Conservation (phyloP, 192 early-diverging fungal genomes). For the Spinellus fusiger region DNA sequence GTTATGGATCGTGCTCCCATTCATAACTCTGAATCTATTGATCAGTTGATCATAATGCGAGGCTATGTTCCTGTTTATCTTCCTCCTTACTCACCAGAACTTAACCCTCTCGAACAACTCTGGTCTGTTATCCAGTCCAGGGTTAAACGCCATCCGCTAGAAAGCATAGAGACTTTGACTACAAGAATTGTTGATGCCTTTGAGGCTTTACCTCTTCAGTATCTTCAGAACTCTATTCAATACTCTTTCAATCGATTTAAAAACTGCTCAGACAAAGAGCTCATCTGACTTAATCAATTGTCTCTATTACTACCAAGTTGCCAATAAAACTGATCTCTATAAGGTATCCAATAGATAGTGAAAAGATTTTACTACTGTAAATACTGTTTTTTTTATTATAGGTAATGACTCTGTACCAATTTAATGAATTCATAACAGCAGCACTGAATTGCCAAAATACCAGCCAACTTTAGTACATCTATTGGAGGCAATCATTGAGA, state of each 20-base stretch:
- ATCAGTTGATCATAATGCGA: background rate
- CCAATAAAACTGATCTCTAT: no score
- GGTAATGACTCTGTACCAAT: no score
- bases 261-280: background rate
- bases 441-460: no score
- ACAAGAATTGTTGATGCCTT: background rate
- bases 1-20: slow-evolving; percentile 6
- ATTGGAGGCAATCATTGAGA: no score
- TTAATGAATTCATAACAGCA: no score
- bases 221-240: slow-evolving; percentile 3
- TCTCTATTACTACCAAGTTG: no score
- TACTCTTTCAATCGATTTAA: background rate
- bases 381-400: no score
- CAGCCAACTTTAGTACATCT: no score
- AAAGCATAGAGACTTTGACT: background rate
- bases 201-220: background rate
- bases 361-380: no score
- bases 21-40: background rate
- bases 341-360: no score
- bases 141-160: background rate
- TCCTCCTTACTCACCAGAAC: slow-evolving; percentile 5
- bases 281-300: no score
- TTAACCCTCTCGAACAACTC: background rate
- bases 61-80: background rate
- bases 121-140: background rate